Evolutionary conservation across 78 protist species (phyloP).

Genomic region (Mantamonas sphyraenae): DNA sequence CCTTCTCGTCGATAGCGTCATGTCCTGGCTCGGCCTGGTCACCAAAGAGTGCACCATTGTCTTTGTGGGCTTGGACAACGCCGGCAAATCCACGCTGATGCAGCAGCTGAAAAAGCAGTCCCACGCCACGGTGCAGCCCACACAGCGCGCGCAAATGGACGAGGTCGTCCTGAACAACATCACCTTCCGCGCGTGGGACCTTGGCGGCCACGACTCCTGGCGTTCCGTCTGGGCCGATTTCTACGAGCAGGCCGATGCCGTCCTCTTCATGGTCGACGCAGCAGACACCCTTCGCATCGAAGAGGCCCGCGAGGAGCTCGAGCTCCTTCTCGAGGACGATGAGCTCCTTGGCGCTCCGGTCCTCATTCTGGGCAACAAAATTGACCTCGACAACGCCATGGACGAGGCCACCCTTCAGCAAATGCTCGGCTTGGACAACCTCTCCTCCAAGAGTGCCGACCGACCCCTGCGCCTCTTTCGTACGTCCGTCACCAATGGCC

Average conservation of each 20-base stretch:
- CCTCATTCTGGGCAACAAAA: slow-evolving; percentile 8
- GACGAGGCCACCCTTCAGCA: not conserved
- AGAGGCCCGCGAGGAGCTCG: too few relatives aligned
- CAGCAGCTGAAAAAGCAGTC: not conserved
- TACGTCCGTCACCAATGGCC: not conserved
- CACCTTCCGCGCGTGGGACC: slow-evolving; percentile 10
- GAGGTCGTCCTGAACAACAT: not conserved
- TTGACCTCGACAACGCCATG: not conserved
- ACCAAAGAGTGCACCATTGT: not conserved
- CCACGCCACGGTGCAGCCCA: not conserved
- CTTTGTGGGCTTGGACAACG: slow-evolving; percentile 13
- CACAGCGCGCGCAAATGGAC: slow-evolving; percentile 6
- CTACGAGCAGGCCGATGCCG: not conserved
- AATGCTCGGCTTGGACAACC: not conserved
- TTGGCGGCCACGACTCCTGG: slow-evolving; percentile 25
- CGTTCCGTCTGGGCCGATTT: slow-evolving; percentile 5
- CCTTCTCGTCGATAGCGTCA: too few relatives aligned
- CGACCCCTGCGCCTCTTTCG: not conserved
- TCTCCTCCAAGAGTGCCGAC: not conserved
- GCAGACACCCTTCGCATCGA: too few relatives aligned
- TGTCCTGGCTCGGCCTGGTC: too few relatives aligned
- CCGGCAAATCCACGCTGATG: slow-evolving; percentile 13
- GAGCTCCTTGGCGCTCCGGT: slow-evolving; percentile 2
- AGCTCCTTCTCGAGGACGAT: not conserved
- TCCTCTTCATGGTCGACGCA: slow-evolving; percentile 10